Conservation (phyloP, 139 green algal genomes). For the Auxenochlorella protothecoides region DNA sequence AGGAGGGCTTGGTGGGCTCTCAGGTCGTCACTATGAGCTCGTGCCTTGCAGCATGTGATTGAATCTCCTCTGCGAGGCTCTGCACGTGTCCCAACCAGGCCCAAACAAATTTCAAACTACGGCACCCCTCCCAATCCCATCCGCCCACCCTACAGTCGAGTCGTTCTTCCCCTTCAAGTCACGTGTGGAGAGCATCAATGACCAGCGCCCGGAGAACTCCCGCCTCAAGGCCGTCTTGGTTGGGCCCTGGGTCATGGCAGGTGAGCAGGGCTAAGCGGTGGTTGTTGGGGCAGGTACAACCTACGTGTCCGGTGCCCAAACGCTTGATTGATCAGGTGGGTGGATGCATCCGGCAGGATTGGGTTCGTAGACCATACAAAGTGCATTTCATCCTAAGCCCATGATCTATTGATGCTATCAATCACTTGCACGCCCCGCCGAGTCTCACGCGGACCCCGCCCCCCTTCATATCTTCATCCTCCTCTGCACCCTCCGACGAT, state of each 20-base stretch:
- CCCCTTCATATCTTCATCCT: not conserved
- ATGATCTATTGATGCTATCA: not conserved
- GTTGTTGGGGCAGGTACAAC: no score
- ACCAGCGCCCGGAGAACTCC: conserved; percentile 7
- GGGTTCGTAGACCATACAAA: not conserved
- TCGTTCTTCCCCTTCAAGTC: conserved; percentile 9
- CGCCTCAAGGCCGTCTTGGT: conserved; percentile 20
- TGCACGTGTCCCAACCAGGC: not conserved
- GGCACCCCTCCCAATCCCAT: not conserved
- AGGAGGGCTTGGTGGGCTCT: no score
- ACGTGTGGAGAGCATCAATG: conserved; percentile 6
- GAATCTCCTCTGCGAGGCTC: not conserved
- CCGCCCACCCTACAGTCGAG: conserved; percentile 7
- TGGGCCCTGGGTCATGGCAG: conserved; percentile 29
- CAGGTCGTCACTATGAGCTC: no score
- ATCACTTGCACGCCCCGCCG: not conserved
- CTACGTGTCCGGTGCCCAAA: no score
- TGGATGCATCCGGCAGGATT: not conserved
- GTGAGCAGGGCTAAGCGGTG: not conserved
- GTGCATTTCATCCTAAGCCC: no score
- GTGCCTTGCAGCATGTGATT: not conserved
- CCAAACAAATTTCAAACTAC: no score
- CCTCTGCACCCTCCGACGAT: not conserved
- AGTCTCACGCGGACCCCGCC: not conserved
- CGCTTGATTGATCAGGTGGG: not conserved